phyloP scores from a whole-genome alignment of 2,329 filamentous ascomycete species.

The Ilyonectria robusta region DNA sequence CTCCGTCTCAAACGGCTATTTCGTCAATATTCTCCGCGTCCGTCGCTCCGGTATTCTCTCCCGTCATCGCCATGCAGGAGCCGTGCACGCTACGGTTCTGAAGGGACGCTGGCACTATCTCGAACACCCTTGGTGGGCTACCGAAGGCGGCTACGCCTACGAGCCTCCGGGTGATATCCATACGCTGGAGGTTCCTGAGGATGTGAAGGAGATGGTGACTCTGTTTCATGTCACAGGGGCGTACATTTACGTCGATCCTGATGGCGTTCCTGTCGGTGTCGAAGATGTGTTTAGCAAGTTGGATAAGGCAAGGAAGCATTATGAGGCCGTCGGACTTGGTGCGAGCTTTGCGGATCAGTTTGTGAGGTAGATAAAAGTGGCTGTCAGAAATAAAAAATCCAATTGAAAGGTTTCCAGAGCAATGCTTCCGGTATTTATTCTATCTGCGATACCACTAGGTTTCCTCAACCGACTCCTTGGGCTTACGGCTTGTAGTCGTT shows the following conservation, averaged over 20 bases:
- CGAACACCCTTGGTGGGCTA: constrained; percentile 55
- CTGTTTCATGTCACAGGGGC: constrained; percentile 54
- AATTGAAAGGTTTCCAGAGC: too few relatives aligned
- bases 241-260: constrained; percentile 53
- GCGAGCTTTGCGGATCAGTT: constrained; percentile 49
- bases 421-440: too few relatives aligned
- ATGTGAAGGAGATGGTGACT: constrained; percentile 52
- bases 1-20: constrained; percentile 50
- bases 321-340: constrained; percentile 51
- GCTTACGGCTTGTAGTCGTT: too few relatives aligned
- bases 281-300: constrained; percentile 55
- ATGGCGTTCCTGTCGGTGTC: constrained; percentile 49
- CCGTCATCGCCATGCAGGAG: constrained; percentile 51
- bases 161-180: constrained; percentile 55
- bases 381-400: too few relatives aligned
- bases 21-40: constrained; percentile 52
- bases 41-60: constrained; percentile 51
- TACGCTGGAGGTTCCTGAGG: constrained; percentile 52
- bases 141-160: constrained; percentile 52
- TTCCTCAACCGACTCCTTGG: too few relatives aligned
- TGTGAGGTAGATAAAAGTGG: constrained; percentile 4
- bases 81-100: constrained; percentile 51
- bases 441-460: too few relatives aligned
- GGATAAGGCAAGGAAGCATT: constrained; percentile 48
- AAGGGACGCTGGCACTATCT: constrained; percentile 54